Evolutionary conservation across 805 yeast genomes (phyloP), one percentile per base, ranked within the genome.

Genomic region (Metschnikowia amazonensis): DNA sequence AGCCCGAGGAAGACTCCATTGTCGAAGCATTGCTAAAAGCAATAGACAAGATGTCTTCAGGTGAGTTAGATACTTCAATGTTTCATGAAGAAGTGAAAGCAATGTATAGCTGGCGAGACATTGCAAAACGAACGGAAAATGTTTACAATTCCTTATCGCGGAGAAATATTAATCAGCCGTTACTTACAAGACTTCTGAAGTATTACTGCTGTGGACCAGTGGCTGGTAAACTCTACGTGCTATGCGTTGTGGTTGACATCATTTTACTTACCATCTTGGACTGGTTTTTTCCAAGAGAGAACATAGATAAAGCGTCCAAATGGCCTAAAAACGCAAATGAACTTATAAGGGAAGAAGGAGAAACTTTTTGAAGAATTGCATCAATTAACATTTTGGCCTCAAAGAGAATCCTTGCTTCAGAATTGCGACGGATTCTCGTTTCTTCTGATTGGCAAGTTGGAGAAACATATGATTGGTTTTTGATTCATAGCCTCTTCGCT

Each of bases 51-150:
- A 69, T 89, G 28, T 75, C 79, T 47, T 68, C 77, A 1, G 78
- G 79, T 4, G 59, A 70, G 36, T 77, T 89, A 0, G 87, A 90
- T 57, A 84, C 96, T 0, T 74, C 84, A 0, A 67, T 63, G 6
- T 94, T 94, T 62, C 98, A 94, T 63, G 72, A 77, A 1, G 86
- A 86, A 52, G 83, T 94, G 18, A 76, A 79, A 28, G 63, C 71
- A 29, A 88, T 94, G 94, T 94, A 94, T 64, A 86, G 88, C 57
- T 94, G 99, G 99, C 71, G 69, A 45, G 86, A 90, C 58, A 86
- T 94, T 17, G 98, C 99, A 0, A 66, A 67, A 39, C 70, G 99
- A 37, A 94, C 99, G 0, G 95, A 88, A 56, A 69, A 67, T 14
- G 97, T 94, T 3, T 94, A 94, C 65, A 71, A 81, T 39, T 66